Percentiles rank a stretch among this genome's conserved stretches.
phyloP scores from a whole-genome alignment of 2,329 filamentous ascomycete species.

The Hypoxylon sp. region DNA sequence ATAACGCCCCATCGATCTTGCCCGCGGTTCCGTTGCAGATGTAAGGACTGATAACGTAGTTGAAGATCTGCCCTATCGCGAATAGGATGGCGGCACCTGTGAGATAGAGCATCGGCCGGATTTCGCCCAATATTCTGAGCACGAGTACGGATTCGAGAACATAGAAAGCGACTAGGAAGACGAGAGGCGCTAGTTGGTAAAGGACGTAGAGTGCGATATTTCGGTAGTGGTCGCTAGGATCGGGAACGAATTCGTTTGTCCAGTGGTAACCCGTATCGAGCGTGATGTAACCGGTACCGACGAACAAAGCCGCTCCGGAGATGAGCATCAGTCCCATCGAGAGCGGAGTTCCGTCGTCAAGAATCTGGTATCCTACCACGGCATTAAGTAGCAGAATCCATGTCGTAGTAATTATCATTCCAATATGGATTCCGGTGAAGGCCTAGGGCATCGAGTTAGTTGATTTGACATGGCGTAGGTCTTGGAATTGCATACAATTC shows the following conservation, averaged over 20 bases:
- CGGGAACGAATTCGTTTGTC: conserved; percentile 79
- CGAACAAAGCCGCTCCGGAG: conserved; percentile 77
- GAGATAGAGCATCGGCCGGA: conserved; percentile 91
- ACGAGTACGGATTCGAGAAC: conserved; percentile 85
- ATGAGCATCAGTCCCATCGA: conserved; percentile 78
- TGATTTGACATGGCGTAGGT: background rate
- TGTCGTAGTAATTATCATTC: conserved; percentile 83
- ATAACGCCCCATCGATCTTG: conserved; percentile 91
- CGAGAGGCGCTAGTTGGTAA: conserved; percentile 87
- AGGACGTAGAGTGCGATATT: conserved; percentile 91
- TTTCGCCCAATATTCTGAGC: conserved; percentile 84
- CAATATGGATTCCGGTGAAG: conserved; percentile 90
- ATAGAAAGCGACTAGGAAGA: conserved; percentile 91
- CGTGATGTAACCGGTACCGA: conserved; percentile 94
- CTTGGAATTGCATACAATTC: conserved; percentile 68
- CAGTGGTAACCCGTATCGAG: conserved; percentile 90
- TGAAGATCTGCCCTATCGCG: conserved; percentile 92
- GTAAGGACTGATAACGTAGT: conserved; percentile 90
- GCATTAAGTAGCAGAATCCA: conserved; percentile 95
- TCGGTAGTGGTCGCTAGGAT: conserved; percentile 67
- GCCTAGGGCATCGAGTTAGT: conserved; percentile 59
- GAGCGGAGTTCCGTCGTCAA: conserved; percentile 90
- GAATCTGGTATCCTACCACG: conserved; percentile 88
- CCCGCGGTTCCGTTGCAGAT: conserved; percentile 85
- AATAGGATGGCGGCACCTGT: conserved; percentile 79